These are phyloP conservation scores for Hypholoma fasciculare DNA, from an alignment of 768 basidiomycete genomes.

Conservation along the genomic window DNA sequence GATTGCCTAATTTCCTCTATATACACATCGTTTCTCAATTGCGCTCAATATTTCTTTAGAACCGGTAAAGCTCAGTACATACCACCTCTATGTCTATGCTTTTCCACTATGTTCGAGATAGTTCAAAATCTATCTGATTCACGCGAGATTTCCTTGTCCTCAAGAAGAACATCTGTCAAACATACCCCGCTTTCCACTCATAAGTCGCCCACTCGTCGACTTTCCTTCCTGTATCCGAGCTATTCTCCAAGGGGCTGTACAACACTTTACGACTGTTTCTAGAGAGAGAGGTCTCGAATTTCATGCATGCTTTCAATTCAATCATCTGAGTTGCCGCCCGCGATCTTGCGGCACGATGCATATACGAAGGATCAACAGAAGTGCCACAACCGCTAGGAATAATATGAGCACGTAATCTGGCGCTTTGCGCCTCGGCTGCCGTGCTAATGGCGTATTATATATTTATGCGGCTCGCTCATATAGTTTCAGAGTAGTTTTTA, in stretches of 20 bases:
- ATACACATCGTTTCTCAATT: not conserved
- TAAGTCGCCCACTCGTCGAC: not conserved
- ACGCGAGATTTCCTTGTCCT: not conserved
- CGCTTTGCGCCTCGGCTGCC: too few species aligned
- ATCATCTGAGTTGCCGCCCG: too few species aligned
- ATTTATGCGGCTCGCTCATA: too few species aligned
- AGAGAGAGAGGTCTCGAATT: not conserved
- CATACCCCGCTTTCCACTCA: not conserved
- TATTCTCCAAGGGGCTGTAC: not conserved
- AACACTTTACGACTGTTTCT: not conserved
- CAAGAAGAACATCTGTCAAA: not conserved
- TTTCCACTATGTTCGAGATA: slow-evolving; percentile 9
- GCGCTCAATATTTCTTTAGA: slow-evolving; percentile 15
- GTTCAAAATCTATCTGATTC: slow-evolving; percentile 11
- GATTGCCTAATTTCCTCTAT: slow-evolving; percentile 11
- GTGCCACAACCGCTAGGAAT: too few species aligned
- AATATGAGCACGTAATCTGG: too few species aligned
- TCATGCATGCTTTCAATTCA: too few species aligned
- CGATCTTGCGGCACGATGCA: too few species aligned
- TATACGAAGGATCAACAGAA: too few species aligned
- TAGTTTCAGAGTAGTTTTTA: too few species aligned
- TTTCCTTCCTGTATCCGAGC: not conserved
- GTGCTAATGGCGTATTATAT: too few species aligned
- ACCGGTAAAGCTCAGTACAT: slow-evolving; percentile 24
- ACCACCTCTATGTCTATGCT: slow-evolving; percentile 6